Conservation (phyloP, 192 early-diverging fungal genomes). For the Coemansia sp. region DNA sequence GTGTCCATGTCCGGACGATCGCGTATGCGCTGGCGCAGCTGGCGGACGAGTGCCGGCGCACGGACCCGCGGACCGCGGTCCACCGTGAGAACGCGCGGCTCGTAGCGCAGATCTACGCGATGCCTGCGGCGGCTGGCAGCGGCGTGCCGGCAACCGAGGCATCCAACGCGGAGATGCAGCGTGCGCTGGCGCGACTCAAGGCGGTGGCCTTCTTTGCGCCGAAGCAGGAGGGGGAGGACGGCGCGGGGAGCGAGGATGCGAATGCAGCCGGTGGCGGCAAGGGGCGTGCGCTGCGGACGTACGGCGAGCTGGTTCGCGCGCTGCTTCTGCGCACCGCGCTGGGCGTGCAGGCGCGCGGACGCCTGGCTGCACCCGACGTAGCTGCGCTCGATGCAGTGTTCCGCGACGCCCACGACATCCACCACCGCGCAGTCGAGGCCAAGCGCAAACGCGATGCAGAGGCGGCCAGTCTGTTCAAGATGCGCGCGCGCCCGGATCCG, state of each 20-base stretch:
- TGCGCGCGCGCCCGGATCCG: slow-evolving; percentile 51
- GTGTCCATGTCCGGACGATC: slow-evolving; percentile 21
- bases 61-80: not conserved
- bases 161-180: slow-evolving; percentile 9
- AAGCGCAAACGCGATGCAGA: slow-evolving; percentile 32
- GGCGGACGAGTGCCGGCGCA: slow-evolving; percentile 18
- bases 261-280: not conserved
- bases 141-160: slow-evolving; percentile 1
- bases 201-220: slow-evolving; percentile 25
- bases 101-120: slow-evolving; percentile 18
- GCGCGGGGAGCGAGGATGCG: not conserved
- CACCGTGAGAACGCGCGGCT: slow-evolving; percentile 13
- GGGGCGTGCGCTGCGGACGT: slow-evolving; percentile 16
- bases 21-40: slow-evolving; percentile 21
- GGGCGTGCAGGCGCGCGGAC: slow-evolving; percentile 41
- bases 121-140: slow-evolving; percentile 18
- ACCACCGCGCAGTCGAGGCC: slow-evolving; percentile 35
- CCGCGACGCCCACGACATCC: slow-evolving; percentile 40
- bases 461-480: slow-evolving; percentile 40
- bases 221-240: not conserved
- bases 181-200: slow-evolving; percentile 31
- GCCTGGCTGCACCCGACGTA: slow-evolving; percentile 20
- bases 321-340: slow-evolving; percentile 23
- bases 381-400: slow-evolving; percentile 30
- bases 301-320: slow-evolving; percentile 31